Base-by-base conservation (phyloP, 2,329 filamentous ascomycete species). In the Lachnellula occidentalis region DNA sequence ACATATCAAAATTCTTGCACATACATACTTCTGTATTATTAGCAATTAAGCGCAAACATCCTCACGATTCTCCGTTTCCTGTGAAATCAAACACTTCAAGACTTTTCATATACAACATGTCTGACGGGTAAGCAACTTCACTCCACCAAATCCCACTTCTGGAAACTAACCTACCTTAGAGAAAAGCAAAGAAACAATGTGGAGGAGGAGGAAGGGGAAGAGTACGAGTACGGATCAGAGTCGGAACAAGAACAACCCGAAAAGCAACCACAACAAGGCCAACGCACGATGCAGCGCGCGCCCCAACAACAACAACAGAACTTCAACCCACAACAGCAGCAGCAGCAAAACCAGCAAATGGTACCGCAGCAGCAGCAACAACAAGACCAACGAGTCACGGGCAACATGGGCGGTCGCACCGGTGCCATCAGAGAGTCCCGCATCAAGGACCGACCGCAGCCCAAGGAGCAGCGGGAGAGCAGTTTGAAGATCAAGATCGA, bases 401-500 rank as follows among this genome's bases (percentile, higher is more conserved):
- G 64, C 22, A 64, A 57, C 46, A 62, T 66, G 64, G 64, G 64
- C 14, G 63, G 64, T 12, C 48, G 64, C 12, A 64, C 65, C 6
- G 63, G 65, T 1, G 64, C 65, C 4, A 66, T 68, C 53, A 56
- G 66, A 12, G 64, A 73, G 57, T 72, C 70, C 1, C 64, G 71
- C 51, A 72, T 73, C 58, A 67, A 70, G 49, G 70, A 73, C 59
- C 60, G 71, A 11, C 71, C 70, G 19, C 31, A 55, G 22, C 70
- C 70, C 34, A 60, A 64, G 45, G 69, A 69, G 56, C 64, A 64
- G 48, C 64, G 70, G 59, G 71, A 72, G 51, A 71, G 69, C 60
- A 68, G 64, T 56, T 58, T 73, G 61, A 73, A 73, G 64, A 70
- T 73, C 60, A 72, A 72, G 64, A 71, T 73, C 57, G 71, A 73